Evolutionary conservation across 2,329 filamentous ascomycete species (phyloP), one percentile per base, ranked within the genome.

Genomic region (Colletotrichum sp.): DNA sequence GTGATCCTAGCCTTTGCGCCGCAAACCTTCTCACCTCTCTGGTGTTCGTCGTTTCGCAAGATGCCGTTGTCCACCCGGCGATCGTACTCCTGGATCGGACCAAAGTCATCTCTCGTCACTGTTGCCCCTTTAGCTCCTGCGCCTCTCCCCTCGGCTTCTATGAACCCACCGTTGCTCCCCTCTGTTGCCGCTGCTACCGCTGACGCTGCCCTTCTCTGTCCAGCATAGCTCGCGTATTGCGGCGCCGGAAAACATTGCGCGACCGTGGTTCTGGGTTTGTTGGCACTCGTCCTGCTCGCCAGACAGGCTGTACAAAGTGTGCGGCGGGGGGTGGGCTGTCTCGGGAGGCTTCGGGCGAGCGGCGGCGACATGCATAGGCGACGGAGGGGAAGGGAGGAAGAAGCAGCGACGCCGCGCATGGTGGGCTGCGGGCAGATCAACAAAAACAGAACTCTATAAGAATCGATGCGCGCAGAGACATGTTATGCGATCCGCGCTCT

Each of bases 71-170:
- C 88, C 10, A 99, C 96, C 63, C 96, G 92, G 76, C 90, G 89
- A 83, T 98, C 94, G 84, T 99, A 99, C 85, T 99, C 96, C 78
- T 93, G 90, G 81, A 99, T 90, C 4, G 97, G 97, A 0, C 96
- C 96, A 77, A 88, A 83, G 57, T 85, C 82, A 63, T 87, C 85
- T 18, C 28, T 73, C 28, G 59, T 63, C 34, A 55, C 74, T 76
- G 28, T 36, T 24, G 49, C 34, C 28, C 28, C 28, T 64, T 76
- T 65, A 76, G 74, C 59, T 65, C 28, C 44, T n/a, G 64, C 49
- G 44, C 59, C 34, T 32, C 30, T 55, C 32, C 24, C 10, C 5
- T 28, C 18, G 69, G 55, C 15, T 36, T 30, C 28, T 21, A 34
- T 44, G 44, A 30, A 36, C 74, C 26, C 62, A 76, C 67, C n/a